Conservation (phyloP, 2,329 filamentous ascomycete species). For the Botrytis hyacinthi region DNA sequence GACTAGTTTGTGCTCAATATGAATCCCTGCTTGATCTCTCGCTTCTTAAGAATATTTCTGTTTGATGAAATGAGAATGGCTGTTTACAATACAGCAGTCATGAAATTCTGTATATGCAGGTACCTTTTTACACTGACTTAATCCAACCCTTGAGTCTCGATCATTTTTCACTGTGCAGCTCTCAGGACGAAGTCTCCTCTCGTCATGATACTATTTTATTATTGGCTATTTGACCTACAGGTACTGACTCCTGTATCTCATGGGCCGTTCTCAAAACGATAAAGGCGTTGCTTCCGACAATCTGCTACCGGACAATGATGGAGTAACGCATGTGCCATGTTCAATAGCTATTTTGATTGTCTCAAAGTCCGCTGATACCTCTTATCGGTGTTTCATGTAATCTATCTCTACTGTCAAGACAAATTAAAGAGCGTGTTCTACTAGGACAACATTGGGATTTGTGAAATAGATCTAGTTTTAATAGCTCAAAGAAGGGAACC, state of each 20-base stretch:
- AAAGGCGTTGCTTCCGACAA: neutral
- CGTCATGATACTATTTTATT: neutral
- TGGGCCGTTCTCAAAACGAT: fast-evolving
- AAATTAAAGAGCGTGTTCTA: neutral
- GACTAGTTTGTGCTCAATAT: neutral
- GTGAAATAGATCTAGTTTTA: neutral
- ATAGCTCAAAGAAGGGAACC: fast-evolving
- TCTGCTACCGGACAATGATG: neutral
- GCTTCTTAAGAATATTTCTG: fast-evolving
- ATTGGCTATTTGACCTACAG: neutral
- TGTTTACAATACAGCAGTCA: neutral
- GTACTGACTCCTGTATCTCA: fast-evolving
- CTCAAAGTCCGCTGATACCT: neutral
- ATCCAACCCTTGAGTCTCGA: neutral
- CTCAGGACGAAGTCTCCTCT: neutral
- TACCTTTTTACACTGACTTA: neutral
- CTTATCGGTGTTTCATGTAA: neutral
- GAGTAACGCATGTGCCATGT: too few relatives aligned
- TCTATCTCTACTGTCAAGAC: neutral
- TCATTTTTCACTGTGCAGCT: neutral
- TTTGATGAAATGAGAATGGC: neutral
- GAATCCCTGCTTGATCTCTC: neutral
- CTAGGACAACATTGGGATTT: neutral
- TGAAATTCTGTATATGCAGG: neutral
- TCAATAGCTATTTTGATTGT: neutral